Percentiles rank a stretch among this genome's conserved stretches.
Evolutionary conservation across 768 basidiomycete genomes (phyloP).

Genomic region (Pulveroboletus sp.): DNA sequence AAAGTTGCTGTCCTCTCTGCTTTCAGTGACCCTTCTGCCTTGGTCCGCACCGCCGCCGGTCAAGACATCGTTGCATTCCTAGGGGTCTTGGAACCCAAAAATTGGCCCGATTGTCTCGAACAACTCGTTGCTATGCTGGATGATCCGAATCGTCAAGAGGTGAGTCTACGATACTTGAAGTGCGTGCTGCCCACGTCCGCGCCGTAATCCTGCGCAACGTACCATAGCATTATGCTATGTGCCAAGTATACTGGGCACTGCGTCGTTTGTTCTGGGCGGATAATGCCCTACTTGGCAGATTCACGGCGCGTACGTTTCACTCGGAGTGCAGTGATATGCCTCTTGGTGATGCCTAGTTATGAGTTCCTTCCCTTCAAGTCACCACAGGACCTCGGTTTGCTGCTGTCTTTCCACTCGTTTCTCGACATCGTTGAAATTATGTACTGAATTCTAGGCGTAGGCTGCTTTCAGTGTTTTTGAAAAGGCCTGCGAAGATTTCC

Average conservation of each 20-base stretch:
- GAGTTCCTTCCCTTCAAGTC: not conserved
- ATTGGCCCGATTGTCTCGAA: slow-evolving; percentile 93
- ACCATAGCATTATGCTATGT: not conserved
- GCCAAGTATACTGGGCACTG: not conserved
- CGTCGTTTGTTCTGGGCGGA: slow-evolving; percentile 6
- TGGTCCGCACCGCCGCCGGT: slow-evolving; percentile 92
- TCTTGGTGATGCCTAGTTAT: not conserved
- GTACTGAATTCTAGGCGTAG: slow-evolving; percentile 36
- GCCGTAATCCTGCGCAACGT: not conserved
- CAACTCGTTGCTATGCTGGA: slow-evolving; percentile 79
- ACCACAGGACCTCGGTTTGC: not conserved
- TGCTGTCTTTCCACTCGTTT: not conserved
- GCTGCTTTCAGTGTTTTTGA: slow-evolving; percentile 91
- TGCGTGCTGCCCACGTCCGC: not conserved
- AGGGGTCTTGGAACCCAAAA: slow-evolving; percentile 80
- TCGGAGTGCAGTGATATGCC: slow-evolving; percentile 5
- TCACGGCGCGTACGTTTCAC: not conserved
- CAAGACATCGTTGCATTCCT: slow-evolving; percentile 91
- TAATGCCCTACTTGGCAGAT: slow-evolving; percentile 3
- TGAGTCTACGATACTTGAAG: slow-evolving; percentile 36
- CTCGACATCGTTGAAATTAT: not conserved
- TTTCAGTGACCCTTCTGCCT: slow-evolving; percentile 73
- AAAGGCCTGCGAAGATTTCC: slow-evolving; percentile 96
- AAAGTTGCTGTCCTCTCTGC: slow-evolving; percentile 74
- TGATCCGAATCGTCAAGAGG: slow-evolving; percentile 82